Base-by-base conservation (phyloP, 805 yeast genomes). In the Hanseniaspora mollemarum region DNA sequence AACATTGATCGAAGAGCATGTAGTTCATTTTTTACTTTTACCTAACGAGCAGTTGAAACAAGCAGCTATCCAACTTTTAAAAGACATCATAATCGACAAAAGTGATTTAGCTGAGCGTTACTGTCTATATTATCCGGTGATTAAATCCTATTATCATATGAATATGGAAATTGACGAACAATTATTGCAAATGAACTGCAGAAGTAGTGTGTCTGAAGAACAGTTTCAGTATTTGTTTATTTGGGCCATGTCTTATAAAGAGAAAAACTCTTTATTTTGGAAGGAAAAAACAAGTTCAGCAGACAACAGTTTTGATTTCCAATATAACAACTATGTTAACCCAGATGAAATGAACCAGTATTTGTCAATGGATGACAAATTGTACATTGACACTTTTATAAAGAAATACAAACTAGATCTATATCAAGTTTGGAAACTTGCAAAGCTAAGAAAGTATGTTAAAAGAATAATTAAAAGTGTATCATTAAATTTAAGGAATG, bases 231-330 rank as follows among this genome's bases (percentile, higher is more conserved):
- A 60, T 80, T 49, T 73, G 81, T 0, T 70, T 79, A 44, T 69
- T 72, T 1, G 90, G 97, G 96, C 81, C 85, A 0, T 56, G 75
- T 21, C 75, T 76, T 53, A 75, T 3, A 45, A 48, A 22, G 12
- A 82, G 1, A 73, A 72, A 8, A 77, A 78, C 38, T 77, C 94
- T 0, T 64, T 81, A n/a, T 88, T 90, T 59, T 88, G 96, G 96
- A 76, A 80, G 54, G 75, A 71, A 54, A 40, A 12, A 4, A 39
- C 9, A n/a, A 33, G 21, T 32, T 28, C 15, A 10, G 25, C 25
- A 22, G 41, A 26, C n/a, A 15, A 64, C 25, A 58, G 62, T 2
- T 75, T 73, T 59, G 65, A 72, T 1, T 73, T 74, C 61, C 79
- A 78, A 2, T 72, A 70, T 51, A 65, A 64, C 2, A 56, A 37